Conservation (phyloP, 2,329 filamentous ascomycete genomes). For the Cryphonectria naterciae region DNA sequence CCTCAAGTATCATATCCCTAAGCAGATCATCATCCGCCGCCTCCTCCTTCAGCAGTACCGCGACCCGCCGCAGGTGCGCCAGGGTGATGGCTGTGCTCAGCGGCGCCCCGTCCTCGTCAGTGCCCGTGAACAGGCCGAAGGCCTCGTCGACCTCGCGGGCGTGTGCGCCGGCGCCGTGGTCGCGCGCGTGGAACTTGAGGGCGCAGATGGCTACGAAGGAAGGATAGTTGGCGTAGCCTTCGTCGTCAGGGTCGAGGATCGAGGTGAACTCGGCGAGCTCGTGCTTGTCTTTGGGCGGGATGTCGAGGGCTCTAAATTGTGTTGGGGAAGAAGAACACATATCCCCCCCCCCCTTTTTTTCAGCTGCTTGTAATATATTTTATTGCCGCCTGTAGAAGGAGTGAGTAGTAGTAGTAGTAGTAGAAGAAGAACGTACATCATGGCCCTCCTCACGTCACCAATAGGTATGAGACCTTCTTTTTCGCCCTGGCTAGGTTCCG, state of each 20-base stretch:
- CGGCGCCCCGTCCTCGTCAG: conserved; percentile 36
- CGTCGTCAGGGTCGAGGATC: conserved; percentile 79
- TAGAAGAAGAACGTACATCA: conserved; percentile 61
- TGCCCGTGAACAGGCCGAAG: conserved; percentile 77
- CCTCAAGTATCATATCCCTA: conserved; percentile 93
- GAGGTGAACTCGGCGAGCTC: conserved; percentile 79
- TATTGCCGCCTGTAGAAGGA: neutral
- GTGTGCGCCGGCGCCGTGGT: conserved; percentile 53
- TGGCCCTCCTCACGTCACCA: conserved; percentile 69
- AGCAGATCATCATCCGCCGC: conserved; percentile 81
- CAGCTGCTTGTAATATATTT: neutral
- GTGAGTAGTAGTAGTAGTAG: too few species aligned
- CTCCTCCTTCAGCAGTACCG: conserved; percentile 80
- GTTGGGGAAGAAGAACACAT: conserved; percentile 9
- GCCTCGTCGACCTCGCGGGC: conserved; percentile 77
- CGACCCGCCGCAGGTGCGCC: conserved; percentile 76
- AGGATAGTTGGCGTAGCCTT: conserved; percentile 77
- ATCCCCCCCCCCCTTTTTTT: neutral
- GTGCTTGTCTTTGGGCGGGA: conserved; percentile 63
- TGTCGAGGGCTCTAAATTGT: conserved; percentile 72
- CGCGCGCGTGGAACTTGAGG: conserved; percentile 73
- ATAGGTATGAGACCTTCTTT: conserved; percentile 72
- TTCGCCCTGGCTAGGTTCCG: conserved; percentile 70
- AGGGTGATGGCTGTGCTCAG: conserved; percentile 69
- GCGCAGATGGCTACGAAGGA: conserved; percentile 88